Conservation (phyloP, 805 yeast genomes). For the Tetrapisispora arboricola region DNA sequence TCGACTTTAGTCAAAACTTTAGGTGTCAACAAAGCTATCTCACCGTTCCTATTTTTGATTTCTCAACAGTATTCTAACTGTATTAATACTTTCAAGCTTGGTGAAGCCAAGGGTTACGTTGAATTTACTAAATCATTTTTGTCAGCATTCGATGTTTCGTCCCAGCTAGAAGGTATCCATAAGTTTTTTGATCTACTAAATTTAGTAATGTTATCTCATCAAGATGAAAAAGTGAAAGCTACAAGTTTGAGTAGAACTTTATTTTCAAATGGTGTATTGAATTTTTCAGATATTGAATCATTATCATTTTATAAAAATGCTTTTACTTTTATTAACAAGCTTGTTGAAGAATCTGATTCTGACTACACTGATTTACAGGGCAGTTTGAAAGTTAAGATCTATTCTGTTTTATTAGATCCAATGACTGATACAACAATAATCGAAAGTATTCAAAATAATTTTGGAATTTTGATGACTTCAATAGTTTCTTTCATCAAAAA, state of each 20-base stretch:
- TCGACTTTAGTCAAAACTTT: constrained; percentile 68
- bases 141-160: constrained; percentile 54
- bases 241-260: constrained; percentile 42
- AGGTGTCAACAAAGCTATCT: constrained; percentile 56
- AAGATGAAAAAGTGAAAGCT: constrained; percentile 28
- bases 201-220: constrained; percentile 32
- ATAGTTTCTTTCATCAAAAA: constrained; percentile 18
- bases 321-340: constrained; percentile 46
- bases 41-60: constrained; percentile 63
- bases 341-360: constrained; percentile 32
- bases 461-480: constrained; percentile 19
- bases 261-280: constrained; percentile 51
- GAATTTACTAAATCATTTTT: constrained; percentile 68
- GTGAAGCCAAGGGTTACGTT: constrained; percentile 56
- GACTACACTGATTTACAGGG: constrained; percentile 20
- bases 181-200: constrained; percentile 36
- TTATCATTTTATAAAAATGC: constrained; percentile 39
- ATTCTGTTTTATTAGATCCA: constrained; percentile 39
- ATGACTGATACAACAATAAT: constrained; percentile 10
- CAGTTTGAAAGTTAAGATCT: constrained; percentile 44
- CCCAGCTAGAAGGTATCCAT: constrained; percentile 49
- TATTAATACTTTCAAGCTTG: constrained; percentile 43
- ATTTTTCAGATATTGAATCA: constrained; percentile 41
- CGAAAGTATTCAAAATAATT: constrained; percentile 15
- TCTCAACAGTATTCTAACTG: constrained; percentile 66